Evolutionary conservation across 1,284 basidiomycete species (phyloP).

Genomic region (Bondarzewia mesenterica): DNA sequence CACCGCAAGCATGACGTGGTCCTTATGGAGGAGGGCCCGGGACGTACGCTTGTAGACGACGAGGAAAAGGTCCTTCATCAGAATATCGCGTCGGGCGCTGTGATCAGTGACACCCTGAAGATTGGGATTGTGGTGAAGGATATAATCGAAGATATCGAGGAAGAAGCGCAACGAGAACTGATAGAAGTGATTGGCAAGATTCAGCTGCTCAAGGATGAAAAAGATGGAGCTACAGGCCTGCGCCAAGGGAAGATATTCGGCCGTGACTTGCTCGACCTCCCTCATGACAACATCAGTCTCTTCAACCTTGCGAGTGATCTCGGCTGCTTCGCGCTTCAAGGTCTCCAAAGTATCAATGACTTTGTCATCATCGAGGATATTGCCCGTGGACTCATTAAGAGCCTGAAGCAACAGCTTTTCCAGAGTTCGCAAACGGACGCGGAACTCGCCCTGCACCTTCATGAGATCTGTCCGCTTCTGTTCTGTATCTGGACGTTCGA

Average conservation of each 20-base stretch:
- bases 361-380: constrained; percentile 98
- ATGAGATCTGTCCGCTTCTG: constrained; percentile 96
- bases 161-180: constrained; percentile 98
- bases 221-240: constrained; percentile 96
- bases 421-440: constrained; percentile 84
- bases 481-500: constrained; percentile 95
- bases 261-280: constrained; percentile 93
- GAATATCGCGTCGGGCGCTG: constrained; percentile 67
- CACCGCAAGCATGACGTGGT: constrained; percentile 88
- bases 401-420: constrained; percentile 93
- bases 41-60: constrained; percentile 87
- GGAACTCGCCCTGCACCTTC: constrained; percentile 98
- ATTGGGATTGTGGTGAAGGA: constrained; percentile 88
- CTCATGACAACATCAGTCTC: constrained; percentile 95
- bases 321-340: constrained; percentile 94
- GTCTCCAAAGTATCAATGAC: constrained; percentile 97
- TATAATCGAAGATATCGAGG: constrained; percentile 96
- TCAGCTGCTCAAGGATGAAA: constrained; percentile 94
- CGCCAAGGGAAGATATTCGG: constrained; percentile 91
- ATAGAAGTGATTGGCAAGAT: constrained; percentile 96
- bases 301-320: constrained; percentile 95
- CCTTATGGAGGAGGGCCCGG: constrained; percentile 84
- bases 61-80: constrained; percentile 90
- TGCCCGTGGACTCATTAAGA: constrained; percentile 93
- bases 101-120: constrained; percentile 75